A percentile compares a stretch with the other conserved stretches of the same genome.
phyloP scores from a whole-genome alignment of 1,284 basidiomycete genomes.

The Trichosporon sp. region DNA sequence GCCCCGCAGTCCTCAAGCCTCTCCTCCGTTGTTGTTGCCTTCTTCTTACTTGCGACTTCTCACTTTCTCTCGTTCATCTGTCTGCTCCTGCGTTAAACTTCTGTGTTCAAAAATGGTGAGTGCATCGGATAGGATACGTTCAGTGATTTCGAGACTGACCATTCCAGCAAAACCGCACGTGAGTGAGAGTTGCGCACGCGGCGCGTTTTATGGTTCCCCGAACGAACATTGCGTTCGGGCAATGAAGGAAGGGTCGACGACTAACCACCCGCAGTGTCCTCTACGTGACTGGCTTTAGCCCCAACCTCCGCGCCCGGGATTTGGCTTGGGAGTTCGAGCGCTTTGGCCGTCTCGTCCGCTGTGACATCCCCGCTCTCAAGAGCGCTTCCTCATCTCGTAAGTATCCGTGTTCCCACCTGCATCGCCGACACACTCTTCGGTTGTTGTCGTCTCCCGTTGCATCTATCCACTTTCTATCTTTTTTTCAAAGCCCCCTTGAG shows the following conservation, averaged over 20 bases:
- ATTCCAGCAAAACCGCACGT: conserved; percentile 29
- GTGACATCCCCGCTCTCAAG: conserved; percentile 78
- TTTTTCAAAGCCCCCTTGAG: conserved; percentile 7
- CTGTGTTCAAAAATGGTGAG: background rate
- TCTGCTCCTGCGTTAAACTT: background rate
- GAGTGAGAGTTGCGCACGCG: conserved; percentile 5
- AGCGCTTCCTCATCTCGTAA: conserved; percentile 51
- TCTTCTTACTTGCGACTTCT: background rate
- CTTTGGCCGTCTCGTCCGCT: conserved; percentile 65
- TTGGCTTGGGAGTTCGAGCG: conserved; percentile 85
- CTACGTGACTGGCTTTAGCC: conserved; percentile 81
- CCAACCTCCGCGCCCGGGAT: conserved; percentile 74
- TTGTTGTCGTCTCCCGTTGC: background rate
- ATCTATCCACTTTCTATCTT: background rate
- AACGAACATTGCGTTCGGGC: background rate
- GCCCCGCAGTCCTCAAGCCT: background rate
- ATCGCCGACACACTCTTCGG: background rate
- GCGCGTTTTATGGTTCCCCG: background rate
- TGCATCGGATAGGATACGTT: background rate
- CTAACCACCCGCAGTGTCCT: conserved; percentile 63
- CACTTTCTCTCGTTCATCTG: background rate
- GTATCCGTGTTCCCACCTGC: conserved; percentile 31
- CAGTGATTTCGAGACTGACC: background rate
- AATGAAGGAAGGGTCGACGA: conserved; percentile 9
- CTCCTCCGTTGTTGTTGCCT: conserved; percentile 9